A percentile compares a stretch with the other conserved stretches of the same genome.
phyloP scores from a whole-genome alignment of 345 rosid species.

The Populus deltoides region DNA sequence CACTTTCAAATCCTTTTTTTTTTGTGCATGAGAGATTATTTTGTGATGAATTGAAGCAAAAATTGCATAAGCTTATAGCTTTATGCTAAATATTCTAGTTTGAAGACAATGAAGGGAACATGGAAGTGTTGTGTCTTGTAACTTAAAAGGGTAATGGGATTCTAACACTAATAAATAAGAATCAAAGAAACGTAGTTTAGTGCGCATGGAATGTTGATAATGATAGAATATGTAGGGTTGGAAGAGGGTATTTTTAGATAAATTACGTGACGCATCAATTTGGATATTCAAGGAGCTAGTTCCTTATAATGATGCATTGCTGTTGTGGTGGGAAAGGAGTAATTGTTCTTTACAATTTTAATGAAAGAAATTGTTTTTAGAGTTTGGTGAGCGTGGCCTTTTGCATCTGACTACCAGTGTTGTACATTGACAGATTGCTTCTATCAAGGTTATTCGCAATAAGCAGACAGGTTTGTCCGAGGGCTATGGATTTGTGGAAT shows the following conservation, averaged over 20 bases:
- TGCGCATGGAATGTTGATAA: background rate
- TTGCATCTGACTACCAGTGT: background rate
- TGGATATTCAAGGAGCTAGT: too few relatives aligned
- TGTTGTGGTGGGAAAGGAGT: background rate
- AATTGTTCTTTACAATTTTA: background rate
- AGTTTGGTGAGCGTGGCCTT: background rate
- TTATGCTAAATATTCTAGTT: background rate
- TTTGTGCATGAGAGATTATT: background rate
- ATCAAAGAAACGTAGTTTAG: background rate
- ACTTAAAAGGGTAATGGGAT: background rate
- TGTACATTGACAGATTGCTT: slow-evolving; percentile 51
- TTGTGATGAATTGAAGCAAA: background rate
- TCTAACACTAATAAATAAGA: background rate
- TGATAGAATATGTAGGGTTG: background rate
- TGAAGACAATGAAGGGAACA: background rate
- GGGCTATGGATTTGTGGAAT: slow-evolving; percentile 96
- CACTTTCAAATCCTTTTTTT: background rate
- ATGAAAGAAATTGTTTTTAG: background rate
- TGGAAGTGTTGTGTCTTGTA: background rate
- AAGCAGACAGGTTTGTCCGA: slow-evolving; percentile 83
- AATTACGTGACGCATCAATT: background rate
- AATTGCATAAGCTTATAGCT: background rate
- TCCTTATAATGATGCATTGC: background rate
- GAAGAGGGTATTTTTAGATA: background rate
- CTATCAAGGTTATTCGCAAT: slow-evolving; percentile 89